Percentiles rank a stretch among this genome's conserved stretches.
These are phyloP conservation scores for Sphaerulina musiva DNA, from an alignment of 2,329 filamentous ascomycete species.

Conservation along the genomic window DNA sequence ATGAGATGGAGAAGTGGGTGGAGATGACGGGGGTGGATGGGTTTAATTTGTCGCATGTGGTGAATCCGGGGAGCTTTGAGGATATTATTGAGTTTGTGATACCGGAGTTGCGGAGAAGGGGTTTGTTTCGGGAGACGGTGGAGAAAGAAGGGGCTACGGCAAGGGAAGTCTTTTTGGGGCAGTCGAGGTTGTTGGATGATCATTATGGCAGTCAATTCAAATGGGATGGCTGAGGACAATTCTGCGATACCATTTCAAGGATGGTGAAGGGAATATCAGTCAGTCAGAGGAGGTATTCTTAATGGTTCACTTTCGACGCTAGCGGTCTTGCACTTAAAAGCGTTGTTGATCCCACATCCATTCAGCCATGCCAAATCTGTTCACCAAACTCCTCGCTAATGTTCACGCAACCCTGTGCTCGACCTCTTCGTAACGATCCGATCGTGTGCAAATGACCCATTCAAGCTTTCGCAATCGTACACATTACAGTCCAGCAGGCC, in stretches of 20 bases:
- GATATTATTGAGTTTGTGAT: constrained; percentile 54
- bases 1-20: constrained; percentile 60
- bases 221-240: background rate
- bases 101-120: constrained; percentile 53
- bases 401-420: background rate
- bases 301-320: no score
- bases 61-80: constrained; percentile 9
- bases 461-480: background rate
- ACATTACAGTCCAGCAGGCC: background rate
- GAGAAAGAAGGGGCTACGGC: background rate
- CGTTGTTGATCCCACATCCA: no score
- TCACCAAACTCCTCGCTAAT: background rate
- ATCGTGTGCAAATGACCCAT: no score
- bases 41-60: constrained; percentile 52
- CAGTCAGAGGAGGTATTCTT: no score
- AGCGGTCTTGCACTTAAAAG: no score
- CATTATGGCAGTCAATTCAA: constrained; percentile 1
- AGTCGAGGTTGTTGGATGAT: constrained; percentile 1
- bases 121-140: constrained; percentile 42
- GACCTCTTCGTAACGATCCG: background rate
- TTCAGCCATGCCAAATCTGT: background rate
- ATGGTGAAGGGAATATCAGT: no score
- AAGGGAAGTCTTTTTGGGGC: constrained; percentile 1
- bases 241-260: no score
- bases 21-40: constrained; percentile 62